These are phyloP conservation scores for Aegilops sharonensis DNA, from an alignment of 176 grass and related monocot genomes.

Conservation along the genomic window DNA sequence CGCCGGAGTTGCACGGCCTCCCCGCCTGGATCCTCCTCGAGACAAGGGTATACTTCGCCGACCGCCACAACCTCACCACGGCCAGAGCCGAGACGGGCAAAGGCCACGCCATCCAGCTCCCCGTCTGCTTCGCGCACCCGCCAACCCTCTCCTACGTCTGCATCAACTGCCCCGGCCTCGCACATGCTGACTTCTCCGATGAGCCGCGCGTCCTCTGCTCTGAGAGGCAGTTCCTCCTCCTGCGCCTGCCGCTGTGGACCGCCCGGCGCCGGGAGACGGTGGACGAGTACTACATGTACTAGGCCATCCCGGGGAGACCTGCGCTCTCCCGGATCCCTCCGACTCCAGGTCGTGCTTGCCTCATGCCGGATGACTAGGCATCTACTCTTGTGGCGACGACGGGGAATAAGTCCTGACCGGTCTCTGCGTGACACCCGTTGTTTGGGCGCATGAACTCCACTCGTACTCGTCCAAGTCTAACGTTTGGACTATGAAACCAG, in stretches of 20 bases:
- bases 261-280: too few relatives aligned
- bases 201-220: background rate
- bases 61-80: background rate
- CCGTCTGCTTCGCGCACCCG: background rate
- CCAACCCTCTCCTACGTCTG: background rate
- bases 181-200: background rate
- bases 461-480: background rate
- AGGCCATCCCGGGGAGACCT: background rate
- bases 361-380: background rate
- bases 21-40: background rate
- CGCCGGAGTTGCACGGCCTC: background rate
- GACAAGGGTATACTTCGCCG: background rate
- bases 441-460: background rate
- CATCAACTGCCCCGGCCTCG: background rate
- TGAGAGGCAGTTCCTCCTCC: background rate
- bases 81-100: background rate
- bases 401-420: background rate
- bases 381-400: background rate
- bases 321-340: background rate
- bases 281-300: background rate
- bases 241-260: background rate
- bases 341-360: rapidly evolving
- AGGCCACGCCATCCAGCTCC: background rate
- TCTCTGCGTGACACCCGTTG: background rate
- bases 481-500: background rate